Percentiles rank a stretch among this genome's conserved stretches.
phyloP scores from a whole-genome alignment of 306 rosid species.

The Prosopis cineraria region DNA sequence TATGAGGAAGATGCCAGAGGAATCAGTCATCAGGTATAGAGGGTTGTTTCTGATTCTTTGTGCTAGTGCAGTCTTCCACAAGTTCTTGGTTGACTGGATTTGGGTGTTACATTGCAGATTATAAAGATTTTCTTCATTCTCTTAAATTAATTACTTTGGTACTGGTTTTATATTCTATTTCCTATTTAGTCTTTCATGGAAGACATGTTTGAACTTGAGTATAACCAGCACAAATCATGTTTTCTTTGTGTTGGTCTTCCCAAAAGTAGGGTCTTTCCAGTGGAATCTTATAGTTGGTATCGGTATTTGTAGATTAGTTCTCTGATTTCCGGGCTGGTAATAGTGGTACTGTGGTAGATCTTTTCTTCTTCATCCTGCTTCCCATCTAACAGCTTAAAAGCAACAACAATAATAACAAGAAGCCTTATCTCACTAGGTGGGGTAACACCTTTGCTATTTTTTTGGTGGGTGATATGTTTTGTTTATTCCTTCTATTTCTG shows the following conservation, averaged over 20 bases:
- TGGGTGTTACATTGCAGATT: not conserved
- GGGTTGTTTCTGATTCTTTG: too few species aligned
- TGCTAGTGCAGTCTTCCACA: not conserved
- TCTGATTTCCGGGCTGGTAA: not conserved
- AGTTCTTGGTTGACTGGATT: too few species aligned
- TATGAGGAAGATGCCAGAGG: not conserved
- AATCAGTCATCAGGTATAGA: too few species aligned
- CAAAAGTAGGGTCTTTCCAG: not conserved
- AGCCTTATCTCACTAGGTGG: too few species aligned
- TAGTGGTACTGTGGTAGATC: not conserved
- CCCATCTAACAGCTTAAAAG: not conserved
- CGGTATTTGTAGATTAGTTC: not conserved
- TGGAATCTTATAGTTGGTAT: not conserved
- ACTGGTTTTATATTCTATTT: not conserved
- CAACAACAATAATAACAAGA: too few species aligned
- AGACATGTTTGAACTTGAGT: not conserved
- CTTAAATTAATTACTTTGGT: not conserved
- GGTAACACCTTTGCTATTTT: not conserved
- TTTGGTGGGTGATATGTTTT: not conserved
- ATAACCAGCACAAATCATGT: not conserved
- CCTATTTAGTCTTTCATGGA: not conserved
- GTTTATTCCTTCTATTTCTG: not conserved
- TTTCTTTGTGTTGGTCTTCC: not conserved
- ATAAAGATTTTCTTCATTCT: not conserved
- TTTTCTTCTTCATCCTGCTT: not conserved